Percentiles rank a stretch among this genome's conserved stretches.
Evolutionary conservation across 345 rosid genomes (phyloP).

Genomic region (Sonneratia caseolaris): DNA sequence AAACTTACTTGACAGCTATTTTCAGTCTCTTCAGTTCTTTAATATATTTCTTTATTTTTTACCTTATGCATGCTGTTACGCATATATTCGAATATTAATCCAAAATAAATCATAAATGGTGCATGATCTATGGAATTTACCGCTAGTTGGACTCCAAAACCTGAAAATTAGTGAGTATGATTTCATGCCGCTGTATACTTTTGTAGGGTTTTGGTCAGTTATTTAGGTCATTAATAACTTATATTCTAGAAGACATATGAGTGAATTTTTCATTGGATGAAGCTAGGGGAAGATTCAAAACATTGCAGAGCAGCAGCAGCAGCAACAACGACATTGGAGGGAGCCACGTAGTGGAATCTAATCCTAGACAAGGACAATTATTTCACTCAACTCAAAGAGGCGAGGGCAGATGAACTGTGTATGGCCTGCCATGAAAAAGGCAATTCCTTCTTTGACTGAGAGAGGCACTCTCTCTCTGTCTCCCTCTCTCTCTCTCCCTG

Average conservation of each 20-base stretch:
- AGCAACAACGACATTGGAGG: background rate
- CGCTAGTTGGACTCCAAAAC: background rate
- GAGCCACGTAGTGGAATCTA: constrained; percentile 4
- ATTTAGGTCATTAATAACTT: background rate
- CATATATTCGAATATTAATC: background rate
- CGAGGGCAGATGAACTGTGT: constrained; percentile 3
- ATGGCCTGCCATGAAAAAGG: constrained; percentile 1
- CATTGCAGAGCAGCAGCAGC: background rate
- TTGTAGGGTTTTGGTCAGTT: background rate
- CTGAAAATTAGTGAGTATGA: background rate
- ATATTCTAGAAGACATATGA: background rate
- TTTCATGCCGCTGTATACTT: too few relatives aligned
- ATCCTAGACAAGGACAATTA: constrained; percentile 6
- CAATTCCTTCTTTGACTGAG: constrained; percentile 5
- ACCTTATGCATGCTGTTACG: too few relatives aligned
- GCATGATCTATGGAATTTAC: background rate
- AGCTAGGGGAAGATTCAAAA: background rate
- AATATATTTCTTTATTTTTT: background rate
- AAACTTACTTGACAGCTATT: background rate
- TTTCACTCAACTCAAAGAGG: constrained; percentile 1
- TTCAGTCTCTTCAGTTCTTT: background rate
- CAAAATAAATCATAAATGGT: background rate
- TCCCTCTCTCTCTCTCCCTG: constrained; percentile 1
- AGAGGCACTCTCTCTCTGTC: constrained; percentile 4
- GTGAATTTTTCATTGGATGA: background rate